Conservation (phyloP, 805 yeast genomes). For the Metschnikowia aberdeeniae region DNA sequence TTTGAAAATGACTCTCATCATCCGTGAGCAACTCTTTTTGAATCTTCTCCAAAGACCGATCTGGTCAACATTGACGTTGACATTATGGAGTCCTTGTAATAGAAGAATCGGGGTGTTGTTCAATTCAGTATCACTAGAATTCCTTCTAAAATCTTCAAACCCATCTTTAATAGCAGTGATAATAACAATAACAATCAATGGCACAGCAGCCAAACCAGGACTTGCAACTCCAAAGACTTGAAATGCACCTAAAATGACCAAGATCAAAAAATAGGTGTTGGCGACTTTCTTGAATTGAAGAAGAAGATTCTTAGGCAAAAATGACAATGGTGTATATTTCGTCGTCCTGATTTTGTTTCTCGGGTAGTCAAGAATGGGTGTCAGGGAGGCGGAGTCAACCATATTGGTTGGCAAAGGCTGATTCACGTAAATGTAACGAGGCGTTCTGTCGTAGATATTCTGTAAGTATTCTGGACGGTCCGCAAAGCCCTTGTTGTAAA, state of each 20-base stretch:
- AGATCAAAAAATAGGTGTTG: slow-evolving; percentile 75
- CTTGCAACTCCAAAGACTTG: slow-evolving; percentile 76
- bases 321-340: slow-evolving; percentile 86
- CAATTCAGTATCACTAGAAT: slow-evolving; percentile 65
- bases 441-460: slow-evolving; percentile 34
- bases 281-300: slow-evolving; percentile 80
- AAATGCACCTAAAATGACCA: slow-evolving; percentile 77
- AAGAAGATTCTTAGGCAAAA: slow-evolving; percentile 77
- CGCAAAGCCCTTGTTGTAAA: slow-evolving; percentile 20
- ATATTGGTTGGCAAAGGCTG: slow-evolving; percentile 44
- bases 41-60: slow-evolving; percentile 64
- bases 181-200: slow-evolving; percentile 70
- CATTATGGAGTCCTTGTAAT: slow-evolving; percentile 50
- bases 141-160: slow-evolving; percentile 74
- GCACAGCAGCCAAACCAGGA: slow-evolving; percentile 72
- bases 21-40: slow-evolving; percentile 53
- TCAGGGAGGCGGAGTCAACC: slow-evolving; percentile 49
- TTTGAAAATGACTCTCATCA: slow-evolving; percentile 14
- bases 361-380: slow-evolving; percentile 60
- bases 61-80: slow-evolving; percentile 51
- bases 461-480: slow-evolving; percentile 32
- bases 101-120: slow-evolving; percentile 63
- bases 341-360: slow-evolving; percentile 94
- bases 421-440: slow-evolving; percentile 48
- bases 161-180: slow-evolving; percentile 80